Percentiles rank a stretch among this genome's conserved stretches.
These are phyloP conservation scores for Xylariomycetidae sp. DNA, from an alignment of 2,329 filamentous ascomycete species.

Conservation along the genomic window DNA sequence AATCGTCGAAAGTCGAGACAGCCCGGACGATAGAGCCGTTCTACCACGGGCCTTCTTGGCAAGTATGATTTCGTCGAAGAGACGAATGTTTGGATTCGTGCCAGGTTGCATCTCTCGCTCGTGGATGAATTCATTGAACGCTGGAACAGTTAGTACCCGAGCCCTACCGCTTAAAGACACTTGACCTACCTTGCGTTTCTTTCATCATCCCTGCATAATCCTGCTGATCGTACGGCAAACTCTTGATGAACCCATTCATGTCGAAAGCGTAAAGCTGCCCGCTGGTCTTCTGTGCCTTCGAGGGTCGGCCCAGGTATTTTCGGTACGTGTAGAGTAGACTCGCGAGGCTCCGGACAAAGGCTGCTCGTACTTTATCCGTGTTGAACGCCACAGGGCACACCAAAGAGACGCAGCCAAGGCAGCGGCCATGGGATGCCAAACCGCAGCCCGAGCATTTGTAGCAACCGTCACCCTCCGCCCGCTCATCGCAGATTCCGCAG, in stretches of 20 bases:
- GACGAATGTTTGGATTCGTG: slow-evolving; percentile 59
- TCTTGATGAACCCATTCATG: slow-evolving; percentile 59
- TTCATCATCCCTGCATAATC: slow-evolving; percentile 59
- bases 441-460: slow-evolving; percentile 67
- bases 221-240: slow-evolving; percentile 59
- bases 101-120: slow-evolving; percentile 64
- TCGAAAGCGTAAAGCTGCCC: slow-evolving; percentile 59
- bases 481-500: slow-evolving; percentile 73
- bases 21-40: slow-evolving; percentile 57
- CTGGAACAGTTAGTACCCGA: slow-evolving; percentile 30
- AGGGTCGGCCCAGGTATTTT: slow-evolving; percentile 55
- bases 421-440: slow-evolving; percentile 51
- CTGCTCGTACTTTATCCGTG: slow-evolving; percentile 54
- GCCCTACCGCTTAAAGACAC: neutral
- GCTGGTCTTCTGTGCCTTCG: slow-evolving; percentile 53
- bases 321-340: slow-evolving; percentile 61
- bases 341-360: slow-evolving; percentile 60
- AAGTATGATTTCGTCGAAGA: slow-evolving; percentile 80
- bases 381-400: slow-evolving; percentile 59
- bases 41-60: slow-evolving; percentile 67
- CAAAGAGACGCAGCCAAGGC: slow-evolving; percentile 56
- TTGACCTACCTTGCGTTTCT: slow-evolving; percentile 55
- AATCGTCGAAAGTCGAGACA: slow-evolving; percentile 56
- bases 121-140: slow-evolving; percentile 80
- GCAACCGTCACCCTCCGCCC: slow-evolving; percentile 63